Conservation (phyloP, 805 yeast genomes). For the Spathaspora arborariae region DNA sequence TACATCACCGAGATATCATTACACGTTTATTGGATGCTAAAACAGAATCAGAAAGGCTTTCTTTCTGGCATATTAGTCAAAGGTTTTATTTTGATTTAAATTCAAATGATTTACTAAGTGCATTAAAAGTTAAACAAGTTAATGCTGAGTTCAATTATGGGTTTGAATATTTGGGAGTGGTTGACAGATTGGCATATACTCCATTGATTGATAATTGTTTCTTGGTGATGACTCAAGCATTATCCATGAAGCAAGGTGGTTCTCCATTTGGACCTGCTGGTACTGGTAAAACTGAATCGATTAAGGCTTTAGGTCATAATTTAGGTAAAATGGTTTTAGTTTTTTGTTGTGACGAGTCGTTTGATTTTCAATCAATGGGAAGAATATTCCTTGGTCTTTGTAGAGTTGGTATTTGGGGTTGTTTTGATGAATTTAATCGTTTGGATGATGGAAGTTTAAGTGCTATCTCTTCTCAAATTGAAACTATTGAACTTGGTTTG, state of each 20-base stretch:
- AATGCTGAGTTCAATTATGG: conserved; percentile 58
- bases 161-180: conserved; percentile 75
- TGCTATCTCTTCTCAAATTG: conserved; percentile 81
- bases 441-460: conserved; percentile 68
- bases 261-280: conserved; percentile 96
- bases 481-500: conserved; percentile 59
- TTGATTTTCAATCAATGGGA: conserved; percentile 76
- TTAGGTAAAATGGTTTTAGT: conserved; percentile 81
- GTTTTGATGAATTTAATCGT: conserved; percentile 93
- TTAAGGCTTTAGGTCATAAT: conserved; percentile 77
- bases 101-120: conserved; percentile 20
- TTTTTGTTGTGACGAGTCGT: conserved; percentile 87
- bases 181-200: conserved; percentile 72
- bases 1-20: conserved; percentile 53
- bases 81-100: conserved; percentile 37
- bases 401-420: conserved; percentile 88
- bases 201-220: conserved; percentile 65
- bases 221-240: conserved; percentile 68
- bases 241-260: conserved; percentile 76
- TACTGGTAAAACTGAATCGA: conserved; percentile 91
- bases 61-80: conserved; percentile 52
- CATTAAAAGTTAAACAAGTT: conserved; percentile 50
- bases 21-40: conserved; percentile 5
- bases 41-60: conserved; percentile 12
- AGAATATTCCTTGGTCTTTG: conserved; percentile 76